Evolutionary conservation across 2,329 filamentous ascomycete genomes (phyloP).

Genomic region (Fusarium longipes): DNA sequence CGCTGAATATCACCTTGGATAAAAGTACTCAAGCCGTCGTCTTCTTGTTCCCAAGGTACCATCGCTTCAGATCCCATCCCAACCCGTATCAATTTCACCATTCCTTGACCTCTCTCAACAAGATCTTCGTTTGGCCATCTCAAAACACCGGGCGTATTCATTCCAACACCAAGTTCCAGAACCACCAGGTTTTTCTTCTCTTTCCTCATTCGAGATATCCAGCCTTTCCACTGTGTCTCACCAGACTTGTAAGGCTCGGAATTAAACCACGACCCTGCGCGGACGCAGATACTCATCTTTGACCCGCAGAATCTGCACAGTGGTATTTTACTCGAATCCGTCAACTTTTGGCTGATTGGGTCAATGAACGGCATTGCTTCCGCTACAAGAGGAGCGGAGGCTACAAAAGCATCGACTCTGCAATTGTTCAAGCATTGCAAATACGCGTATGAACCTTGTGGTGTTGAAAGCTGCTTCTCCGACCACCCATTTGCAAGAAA

Average conservation of each 20-base stretch:
- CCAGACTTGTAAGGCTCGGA: slow-evolving; percentile 19
- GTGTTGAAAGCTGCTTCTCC: slow-evolving; percentile 1
- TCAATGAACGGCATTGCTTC: slow-evolving; percentile 19
- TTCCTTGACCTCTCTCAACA: slow-evolving; percentile 12
- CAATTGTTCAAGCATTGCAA: slow-evolving; percentile 41
- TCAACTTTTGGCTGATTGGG: slow-evolving; percentile 22
- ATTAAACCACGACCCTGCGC: slow-evolving; percentile 40
- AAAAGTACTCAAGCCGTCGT: slow-evolving; percentile 33
- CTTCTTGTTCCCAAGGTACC: slow-evolving; percentile 39
- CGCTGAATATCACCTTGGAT: slow-evolving; percentile 33
- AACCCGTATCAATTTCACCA: slow-evolving; percentile 33
- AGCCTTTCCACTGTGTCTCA: slow-evolving; percentile 27
- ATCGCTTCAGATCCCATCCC: slow-evolving; percentile 37
- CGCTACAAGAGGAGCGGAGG: slow-evolving; percentile 23
- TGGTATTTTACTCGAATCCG: slow-evolving; percentile 28
- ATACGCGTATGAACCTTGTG: slow-evolving; percentile 1
- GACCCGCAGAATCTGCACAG: slow-evolving; percentile 31
- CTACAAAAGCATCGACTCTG: slow-evolving; percentile 9
- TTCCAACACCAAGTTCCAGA: slow-evolving; percentile 38
- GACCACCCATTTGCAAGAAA: slow-evolving; percentile 8
- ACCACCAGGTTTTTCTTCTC: slow-evolving; percentile 37
- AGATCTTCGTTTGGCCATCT: slow-evolving; percentile 44
- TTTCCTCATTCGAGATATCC: not conserved
- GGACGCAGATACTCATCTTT: slow-evolving; percentile 41
- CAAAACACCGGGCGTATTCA: slow-evolving; percentile 42